phyloP scores from a whole-genome alignment of 2,329 filamentous ascomycete species.

The Aspergillus eucalypticola region DNA sequence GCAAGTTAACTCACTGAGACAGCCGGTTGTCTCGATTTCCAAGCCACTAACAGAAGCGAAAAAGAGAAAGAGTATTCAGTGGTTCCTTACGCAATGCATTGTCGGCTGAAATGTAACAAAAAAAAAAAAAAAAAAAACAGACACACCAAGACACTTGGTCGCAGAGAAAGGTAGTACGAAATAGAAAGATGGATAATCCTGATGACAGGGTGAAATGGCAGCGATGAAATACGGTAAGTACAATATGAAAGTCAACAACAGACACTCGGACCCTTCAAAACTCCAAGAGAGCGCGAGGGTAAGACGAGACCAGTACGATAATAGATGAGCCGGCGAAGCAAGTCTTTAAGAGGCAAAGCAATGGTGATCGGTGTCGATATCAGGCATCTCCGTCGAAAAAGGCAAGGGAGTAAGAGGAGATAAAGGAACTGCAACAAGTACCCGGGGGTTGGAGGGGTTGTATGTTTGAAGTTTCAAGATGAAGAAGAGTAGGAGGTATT shows the following conservation, averaged over 20 bases:
- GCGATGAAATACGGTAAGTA: not conserved
- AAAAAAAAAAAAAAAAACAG: not conserved
- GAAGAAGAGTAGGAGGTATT: not conserved
- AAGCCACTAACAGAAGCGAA: not conserved
- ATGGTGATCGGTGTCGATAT: not conserved
- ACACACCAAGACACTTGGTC: not conserved
- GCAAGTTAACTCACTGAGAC: not conserved
- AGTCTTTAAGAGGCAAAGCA: not conserved
- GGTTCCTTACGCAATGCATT: not conserved
- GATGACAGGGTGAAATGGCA: not conserved
- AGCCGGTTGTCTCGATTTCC: not conserved
- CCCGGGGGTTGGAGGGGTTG: too few species aligned
- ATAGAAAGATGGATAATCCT: not conserved
- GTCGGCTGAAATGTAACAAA: not conserved
- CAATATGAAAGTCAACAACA: not conserved
- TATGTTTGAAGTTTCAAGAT: too few species aligned
- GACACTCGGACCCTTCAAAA: not conserved
- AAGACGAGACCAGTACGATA: not conserved
- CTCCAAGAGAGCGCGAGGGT: not conserved
- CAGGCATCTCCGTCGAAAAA: not conserved
- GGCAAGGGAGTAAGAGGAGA: not conserved
- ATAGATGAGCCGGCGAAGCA: not conserved
- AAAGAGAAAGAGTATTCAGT: not conserved
- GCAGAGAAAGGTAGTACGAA: not conserved
- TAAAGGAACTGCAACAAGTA: not conserved